Conservation (phyloP, 2,329 filamentous ascomycete species). For the Fragosphaeria purpurea region DNA sequence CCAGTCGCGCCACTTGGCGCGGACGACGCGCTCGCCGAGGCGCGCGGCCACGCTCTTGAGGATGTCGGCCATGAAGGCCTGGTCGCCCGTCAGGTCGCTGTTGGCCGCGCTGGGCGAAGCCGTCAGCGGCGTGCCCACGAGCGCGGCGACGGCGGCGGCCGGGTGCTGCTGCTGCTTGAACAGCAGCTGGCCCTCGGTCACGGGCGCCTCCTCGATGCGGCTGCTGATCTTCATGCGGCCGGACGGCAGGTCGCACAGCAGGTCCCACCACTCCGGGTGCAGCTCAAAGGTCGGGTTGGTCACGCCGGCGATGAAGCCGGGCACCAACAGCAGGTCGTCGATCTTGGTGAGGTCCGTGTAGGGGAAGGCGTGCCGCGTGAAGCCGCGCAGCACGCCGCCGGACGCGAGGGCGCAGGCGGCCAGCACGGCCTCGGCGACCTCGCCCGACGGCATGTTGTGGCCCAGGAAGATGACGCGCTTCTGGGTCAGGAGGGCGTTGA, state of each 20-base stretch:
- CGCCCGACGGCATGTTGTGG: constrained; percentile 87
- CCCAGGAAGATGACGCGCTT: constrained; percentile 95
- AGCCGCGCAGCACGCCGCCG: constrained; percentile 83
- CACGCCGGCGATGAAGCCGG: constrained; percentile 94
- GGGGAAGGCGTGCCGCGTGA: constrained; percentile 91
- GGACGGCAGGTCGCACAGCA: constrained; percentile 84
- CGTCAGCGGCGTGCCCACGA: constrained; percentile 31
- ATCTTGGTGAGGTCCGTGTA: constrained; percentile 98
- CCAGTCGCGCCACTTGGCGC: constrained; percentile 90
- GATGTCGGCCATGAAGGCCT: constrained; percentile 80
- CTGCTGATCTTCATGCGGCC: constrained; percentile 92
- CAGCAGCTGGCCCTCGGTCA: constrained; percentile 76
- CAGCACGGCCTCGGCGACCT: constrained; percentile 94
- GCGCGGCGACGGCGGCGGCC: constrained; percentile 42
- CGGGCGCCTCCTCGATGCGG: constrained; percentile 67
- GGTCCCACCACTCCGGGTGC: constrained; percentile 96
- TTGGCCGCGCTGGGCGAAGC: constrained; percentile 29
- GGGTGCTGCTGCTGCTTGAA: constrained; percentile 72
- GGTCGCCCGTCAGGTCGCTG: constrained; percentile 71
- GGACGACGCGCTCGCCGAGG: constrained; percentile 80
- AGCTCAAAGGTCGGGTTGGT: constrained; percentile 94
- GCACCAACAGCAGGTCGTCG: constrained; percentile 88
- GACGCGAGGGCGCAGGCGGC: constrained; percentile 93
- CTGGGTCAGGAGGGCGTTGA: constrained; percentile 90
- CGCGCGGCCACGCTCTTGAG: constrained; percentile 73